Base-by-base conservation (phyloP, 345 rosid species). In the Gossypioides kirkii region DNA sequence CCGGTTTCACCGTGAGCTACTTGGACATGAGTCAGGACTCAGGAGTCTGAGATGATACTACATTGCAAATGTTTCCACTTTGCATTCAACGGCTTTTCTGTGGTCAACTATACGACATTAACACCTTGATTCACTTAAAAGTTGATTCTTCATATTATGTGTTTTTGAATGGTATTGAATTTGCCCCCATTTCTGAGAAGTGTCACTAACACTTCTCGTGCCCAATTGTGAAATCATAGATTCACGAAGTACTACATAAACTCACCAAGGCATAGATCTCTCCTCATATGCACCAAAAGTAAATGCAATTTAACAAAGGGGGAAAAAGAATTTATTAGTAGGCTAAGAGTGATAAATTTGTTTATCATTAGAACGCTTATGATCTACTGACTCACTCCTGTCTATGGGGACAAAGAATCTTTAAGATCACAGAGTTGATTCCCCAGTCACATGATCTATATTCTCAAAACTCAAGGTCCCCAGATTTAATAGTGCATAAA, bases 361-460 rank as follows among this genome's bases (percentile, higher is more conserved):
- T 66, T 22, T 45, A 45, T 61, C 41, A 46, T 66, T 46, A 43
- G 41, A 45, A 66, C 3, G 6, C 71, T 46, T 23, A 1, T 25
- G 56, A 47, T 25, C 70, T 14, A 46, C 17, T 3, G 20, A 22
- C 2, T 46, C 17, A 10, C 26, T 45, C 71, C 13, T 14, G 2
- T 46, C 56, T 67, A 43, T 9, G 43, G 62, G 46, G 32, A 70
- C 61, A 58, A n/a, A 38, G 16, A 41, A 38, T 28, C 28, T 11
- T 55, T 65, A 20, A 43, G 72, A 73, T 23, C 54, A 36, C 41
- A 59, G 43, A 54, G 62, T 55, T 36, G 62, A 60, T n/a, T 59
- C 71, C 67, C 46, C 70, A 64, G 52, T 59, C 73, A 60, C 63
- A 72, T 41, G 7, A 42, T 43, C 42, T 52, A 12, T 49, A 47